These are phyloP conservation scores for Suillus ampliporus DNA, from an alignment of 768 basidiomycete genomes.

Conservation along the genomic window DNA sequence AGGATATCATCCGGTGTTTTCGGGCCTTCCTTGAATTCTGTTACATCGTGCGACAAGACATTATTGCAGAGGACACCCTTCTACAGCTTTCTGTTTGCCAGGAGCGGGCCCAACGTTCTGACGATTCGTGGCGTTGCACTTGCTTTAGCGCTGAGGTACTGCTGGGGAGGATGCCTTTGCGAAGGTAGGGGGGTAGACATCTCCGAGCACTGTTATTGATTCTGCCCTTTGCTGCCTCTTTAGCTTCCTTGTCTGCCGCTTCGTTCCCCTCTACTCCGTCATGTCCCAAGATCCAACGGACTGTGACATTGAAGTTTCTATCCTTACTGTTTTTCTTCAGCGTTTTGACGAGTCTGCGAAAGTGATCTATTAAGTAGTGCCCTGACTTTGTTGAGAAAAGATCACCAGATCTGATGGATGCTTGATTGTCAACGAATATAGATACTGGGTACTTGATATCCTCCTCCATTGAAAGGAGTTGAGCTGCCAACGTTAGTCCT, in stretches of 20 bases:
- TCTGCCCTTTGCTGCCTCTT: constrained; percentile 8
- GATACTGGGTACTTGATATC: background rate
- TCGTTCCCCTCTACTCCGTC: constrained; percentile 2
- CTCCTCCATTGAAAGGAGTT: constrained; percentile 7
- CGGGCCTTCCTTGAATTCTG: no score
- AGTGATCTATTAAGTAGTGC: constrained; percentile 9
- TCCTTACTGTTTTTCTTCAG: no score
- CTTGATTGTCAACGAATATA: constrained; percentile 28
- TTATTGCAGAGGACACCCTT: no score
- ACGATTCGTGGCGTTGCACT: background rate
- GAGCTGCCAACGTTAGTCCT: constrained; percentile 20
- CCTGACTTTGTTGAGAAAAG: background rate
- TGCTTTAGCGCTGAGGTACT: constrained; percentile 17
- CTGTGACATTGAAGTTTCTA: background rate
- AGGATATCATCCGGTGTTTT: no score
- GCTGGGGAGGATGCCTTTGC: background rate
- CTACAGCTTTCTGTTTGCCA: no score
- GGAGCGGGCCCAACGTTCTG: background rate
- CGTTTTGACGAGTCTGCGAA: background rate
- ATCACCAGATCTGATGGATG: constrained; percentile 32
- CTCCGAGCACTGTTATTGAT: background rate
- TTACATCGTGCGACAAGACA: no score
- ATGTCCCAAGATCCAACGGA: constrained; percentile 14
- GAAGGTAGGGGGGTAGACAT: constrained; percentile 1
- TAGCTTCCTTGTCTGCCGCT: constrained; percentile 4